Evolutionary conservation across 495 filamentous ascomycete genomes (phyloP).

Genomic region (Xylaria acuta): DNA sequence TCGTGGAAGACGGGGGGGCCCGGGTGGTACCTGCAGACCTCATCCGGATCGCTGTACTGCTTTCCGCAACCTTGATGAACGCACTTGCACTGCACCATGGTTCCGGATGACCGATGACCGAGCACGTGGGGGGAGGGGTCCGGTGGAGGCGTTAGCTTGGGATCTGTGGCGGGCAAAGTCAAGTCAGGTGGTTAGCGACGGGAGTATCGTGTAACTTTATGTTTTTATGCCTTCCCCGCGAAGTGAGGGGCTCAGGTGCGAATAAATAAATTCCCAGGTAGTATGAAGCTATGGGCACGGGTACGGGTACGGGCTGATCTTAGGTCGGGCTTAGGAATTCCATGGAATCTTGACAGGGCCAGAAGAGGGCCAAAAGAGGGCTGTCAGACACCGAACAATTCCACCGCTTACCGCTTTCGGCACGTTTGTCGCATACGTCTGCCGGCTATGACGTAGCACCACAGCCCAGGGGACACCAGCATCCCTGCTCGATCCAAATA

Average conservation of each 20-base stretch:
- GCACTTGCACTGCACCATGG: slow-evolving; percentile 89
- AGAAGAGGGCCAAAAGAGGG: not conserved
- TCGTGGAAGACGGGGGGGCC: slow-evolving; percentile 96
- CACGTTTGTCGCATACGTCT: not conserved
- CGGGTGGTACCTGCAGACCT: slow-evolving; percentile 90
- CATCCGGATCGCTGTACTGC: slow-evolving; percentile 79
- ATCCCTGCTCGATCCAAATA: not conserved
- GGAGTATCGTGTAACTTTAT: not conserved
- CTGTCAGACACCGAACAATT: slow-evolving; percentile 22
- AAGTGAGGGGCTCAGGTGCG: not conserved
- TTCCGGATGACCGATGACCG: not conserved
- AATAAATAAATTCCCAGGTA: not conserved
- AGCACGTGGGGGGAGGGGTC: not conserved
- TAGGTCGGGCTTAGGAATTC: slow-evolving; percentile 8
- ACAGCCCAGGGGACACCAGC: not conserved
- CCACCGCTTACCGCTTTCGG: slow-evolving; percentile 27
- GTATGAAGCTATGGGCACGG: too few species aligned
- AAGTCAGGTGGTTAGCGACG: not conserved
- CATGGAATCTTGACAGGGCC: not conserved
- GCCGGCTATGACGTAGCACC: not conserved
- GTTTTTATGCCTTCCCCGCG: not conserved
- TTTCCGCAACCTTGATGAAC: slow-evolving; percentile 97
- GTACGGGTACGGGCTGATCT: too few species aligned
- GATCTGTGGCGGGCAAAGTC: not conserved
- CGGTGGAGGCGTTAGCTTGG: not conserved